These are phyloP conservation scores for Stylosanthes scabra DNA, from an alignment of 331 rosid species.

Conservation along the genomic window DNA sequence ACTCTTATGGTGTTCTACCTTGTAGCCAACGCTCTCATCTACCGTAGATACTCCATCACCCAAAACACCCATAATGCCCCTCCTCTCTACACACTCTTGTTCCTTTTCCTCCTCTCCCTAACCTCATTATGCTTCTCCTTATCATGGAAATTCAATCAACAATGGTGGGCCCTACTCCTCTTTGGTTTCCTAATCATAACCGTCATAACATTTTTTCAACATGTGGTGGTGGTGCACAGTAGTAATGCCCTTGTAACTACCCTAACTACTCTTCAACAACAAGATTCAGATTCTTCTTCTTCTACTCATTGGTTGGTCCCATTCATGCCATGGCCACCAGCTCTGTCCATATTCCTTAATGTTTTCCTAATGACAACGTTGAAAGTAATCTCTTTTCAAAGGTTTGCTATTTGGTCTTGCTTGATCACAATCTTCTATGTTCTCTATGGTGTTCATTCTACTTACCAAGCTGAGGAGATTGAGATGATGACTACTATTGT, in stretches of 20 bases:
- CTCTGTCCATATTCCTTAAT: conserved; percentile 80
- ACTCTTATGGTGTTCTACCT: conserved; percentile 87
- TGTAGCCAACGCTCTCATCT: conserved; percentile 89
- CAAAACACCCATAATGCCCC: conserved; percentile 35
- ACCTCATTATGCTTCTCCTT: conserved; percentile 73
- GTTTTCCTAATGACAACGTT: conserved; percentile 77
- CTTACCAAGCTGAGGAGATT: conserved; percentile 79
- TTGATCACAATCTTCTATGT: conserved; percentile 79
- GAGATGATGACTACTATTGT: conserved; percentile 37
- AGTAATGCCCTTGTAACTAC: conserved; percentile 17
- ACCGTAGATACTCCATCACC: conserved; percentile 66
- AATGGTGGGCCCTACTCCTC: conserved; percentile 65
- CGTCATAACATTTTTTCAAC: conserved; percentile 66
- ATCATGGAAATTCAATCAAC: conserved; percentile 70
- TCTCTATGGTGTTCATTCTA: conserved; percentile 90
- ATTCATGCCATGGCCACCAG: conserved; percentile 94
- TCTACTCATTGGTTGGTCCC: conserved; percentile 73
- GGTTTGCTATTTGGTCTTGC: conserved; percentile 80
- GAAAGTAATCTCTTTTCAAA: conserved; percentile 60
- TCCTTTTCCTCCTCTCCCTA: conserved; percentile 74
- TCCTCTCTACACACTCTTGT: conserved; percentile 62
- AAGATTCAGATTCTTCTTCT: too few species aligned
- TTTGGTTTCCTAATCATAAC: conserved; percentile 56
- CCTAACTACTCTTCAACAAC: background rate
- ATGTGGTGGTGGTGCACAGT: conserved; percentile 43